Evolutionary conservation across 106 monocot species (phyloP).

Genomic region (Acorus calamus): DNA sequence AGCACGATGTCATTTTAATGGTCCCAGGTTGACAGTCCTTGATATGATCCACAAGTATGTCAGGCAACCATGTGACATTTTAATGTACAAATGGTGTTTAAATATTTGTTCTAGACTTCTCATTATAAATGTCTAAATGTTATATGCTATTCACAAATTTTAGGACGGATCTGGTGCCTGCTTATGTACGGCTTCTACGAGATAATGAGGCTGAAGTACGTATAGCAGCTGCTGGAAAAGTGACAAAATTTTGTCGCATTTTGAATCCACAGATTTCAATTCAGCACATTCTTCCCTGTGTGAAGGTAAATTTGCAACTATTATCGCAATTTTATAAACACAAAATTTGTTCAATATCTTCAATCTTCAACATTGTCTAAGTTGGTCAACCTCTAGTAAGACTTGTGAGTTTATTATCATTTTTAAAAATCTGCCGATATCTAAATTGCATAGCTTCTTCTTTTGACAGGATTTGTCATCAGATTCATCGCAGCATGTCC

Average conservation of each 20-base stretch:
- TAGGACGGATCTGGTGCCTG: constrained; percentile 73
- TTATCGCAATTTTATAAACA: too few relatives aligned
- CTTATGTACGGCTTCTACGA: constrained; percentile 90
- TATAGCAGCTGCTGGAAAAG: constrained; percentile 90
- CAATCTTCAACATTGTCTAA: background rate
- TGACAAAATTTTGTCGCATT: constrained; percentile 86
- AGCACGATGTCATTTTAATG: too few relatives aligned
- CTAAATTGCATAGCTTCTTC: background rate
- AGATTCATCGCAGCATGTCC: constrained; percentile 94
- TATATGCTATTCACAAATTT: too few relatives aligned
- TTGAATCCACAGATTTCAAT: constrained; percentile 73
- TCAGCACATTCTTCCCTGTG: constrained; percentile 88
- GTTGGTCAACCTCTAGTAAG: background rate
- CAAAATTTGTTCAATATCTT: background rate
- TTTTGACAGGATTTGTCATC: constrained; percentile 70
- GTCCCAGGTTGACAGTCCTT: too few relatives aligned
- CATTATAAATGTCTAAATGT: too few relatives aligned
- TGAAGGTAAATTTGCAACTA: constrained; percentile 41
- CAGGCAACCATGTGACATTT: too few relatives aligned
- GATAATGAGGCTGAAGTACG: constrained; percentile 96
- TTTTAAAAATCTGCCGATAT: background rate
- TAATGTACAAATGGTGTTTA: too few relatives aligned
- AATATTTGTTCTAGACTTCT: too few relatives aligned
- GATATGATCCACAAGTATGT: too few relatives aligned
- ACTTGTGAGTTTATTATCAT: too few relatives aligned